Evolutionary conservation across 352 stramenopile species (phyloP).

Genomic region (Pythium biforme): DNA sequence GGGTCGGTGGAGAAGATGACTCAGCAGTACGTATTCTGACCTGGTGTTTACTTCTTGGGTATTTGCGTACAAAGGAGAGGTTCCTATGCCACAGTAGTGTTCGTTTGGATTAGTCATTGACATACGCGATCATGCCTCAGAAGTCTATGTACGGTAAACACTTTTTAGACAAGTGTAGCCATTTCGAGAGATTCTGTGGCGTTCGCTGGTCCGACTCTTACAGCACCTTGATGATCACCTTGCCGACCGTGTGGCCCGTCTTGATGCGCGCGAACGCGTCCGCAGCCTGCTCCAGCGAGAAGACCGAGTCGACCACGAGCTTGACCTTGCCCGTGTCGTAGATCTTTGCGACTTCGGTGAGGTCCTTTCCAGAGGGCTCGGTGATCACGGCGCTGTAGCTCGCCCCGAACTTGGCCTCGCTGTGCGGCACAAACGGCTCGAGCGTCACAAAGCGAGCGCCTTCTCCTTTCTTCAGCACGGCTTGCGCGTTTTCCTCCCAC

Average conservation of each 20-base stretch:
- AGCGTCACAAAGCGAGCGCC: constrained; percentile 34
- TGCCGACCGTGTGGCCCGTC: constrained; percentile 33
- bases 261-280: constrained; percentile 45
- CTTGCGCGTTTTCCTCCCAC: constrained; percentile 35
- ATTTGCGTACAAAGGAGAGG: too few relatives aligned
- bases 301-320: constrained; percentile 31
- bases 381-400: constrained; percentile 15
- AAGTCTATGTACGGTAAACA: too few relatives aligned
- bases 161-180: too few relatives aligned
- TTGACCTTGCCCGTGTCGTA: constrained; percentile 35
- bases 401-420: constrained; percentile 53
- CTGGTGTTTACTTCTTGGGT: too few relatives aligned
- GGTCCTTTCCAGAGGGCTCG: constrained; percentile 22
- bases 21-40: too few relatives aligned
- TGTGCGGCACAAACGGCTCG: constrained; percentile 32
- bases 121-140: too few relatives aligned
- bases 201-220: too few relatives aligned
- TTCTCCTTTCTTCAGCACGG: constrained; percentile 32
- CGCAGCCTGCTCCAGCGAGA: constrained; percentile 37
- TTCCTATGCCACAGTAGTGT: too few relatives aligned
- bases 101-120: too few relatives aligned
- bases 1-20: too few relatives aligned
- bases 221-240: constrained; percentile 3
- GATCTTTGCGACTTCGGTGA: constrained; percentile 35
- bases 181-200: too few relatives aligned